Evolutionary conservation across 2,329 filamentous ascomycete species (phyloP).

Genomic region (Beauveria bassiana): DNA sequence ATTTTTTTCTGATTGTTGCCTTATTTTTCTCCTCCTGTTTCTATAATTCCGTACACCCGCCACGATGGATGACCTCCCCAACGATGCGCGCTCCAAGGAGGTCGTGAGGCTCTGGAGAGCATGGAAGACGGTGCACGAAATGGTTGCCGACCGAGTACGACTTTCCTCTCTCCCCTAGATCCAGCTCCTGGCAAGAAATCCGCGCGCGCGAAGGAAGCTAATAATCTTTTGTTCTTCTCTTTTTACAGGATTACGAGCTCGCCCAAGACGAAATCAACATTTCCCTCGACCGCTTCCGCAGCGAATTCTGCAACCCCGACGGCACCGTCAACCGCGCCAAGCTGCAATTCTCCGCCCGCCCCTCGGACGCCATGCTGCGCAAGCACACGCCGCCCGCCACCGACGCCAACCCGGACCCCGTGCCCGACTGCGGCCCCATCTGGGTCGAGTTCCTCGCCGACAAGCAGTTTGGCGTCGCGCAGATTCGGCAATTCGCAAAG

Average conservation of each 20-base stretch:
- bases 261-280: constrained; percentile 84
- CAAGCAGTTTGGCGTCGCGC: constrained; percentile 75
- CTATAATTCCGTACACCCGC: neutral
- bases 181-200: no score
- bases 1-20: neutral
- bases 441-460: constrained; percentile 89
- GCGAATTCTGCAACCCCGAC: constrained; percentile 62
- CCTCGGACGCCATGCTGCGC: constrained; percentile 73
- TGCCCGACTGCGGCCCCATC: constrained; percentile 73
- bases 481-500: constrained; percentile 84
- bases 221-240: constrained; percentile 10
- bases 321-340: constrained; percentile 69
- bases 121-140: constrained; percentile 88
- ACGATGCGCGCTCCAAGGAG: constrained; percentile 44
- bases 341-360: constrained; percentile 83
- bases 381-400: constrained; percentile 73
- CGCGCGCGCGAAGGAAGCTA: neutral
- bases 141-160: constrained; percentile 82
- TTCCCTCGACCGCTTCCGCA: constrained; percentile 71
- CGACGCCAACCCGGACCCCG: constrained; percentile 59
- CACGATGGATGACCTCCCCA: constrained; percentile 36
- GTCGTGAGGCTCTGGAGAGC: constrained; percentile 79
- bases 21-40: neutral
- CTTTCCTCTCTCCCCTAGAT: neutral
- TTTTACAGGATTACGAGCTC: constrained; percentile 77